phyloP scores from a whole-genome alignment of 441 rosid species.

The Croton setiger region DNA sequence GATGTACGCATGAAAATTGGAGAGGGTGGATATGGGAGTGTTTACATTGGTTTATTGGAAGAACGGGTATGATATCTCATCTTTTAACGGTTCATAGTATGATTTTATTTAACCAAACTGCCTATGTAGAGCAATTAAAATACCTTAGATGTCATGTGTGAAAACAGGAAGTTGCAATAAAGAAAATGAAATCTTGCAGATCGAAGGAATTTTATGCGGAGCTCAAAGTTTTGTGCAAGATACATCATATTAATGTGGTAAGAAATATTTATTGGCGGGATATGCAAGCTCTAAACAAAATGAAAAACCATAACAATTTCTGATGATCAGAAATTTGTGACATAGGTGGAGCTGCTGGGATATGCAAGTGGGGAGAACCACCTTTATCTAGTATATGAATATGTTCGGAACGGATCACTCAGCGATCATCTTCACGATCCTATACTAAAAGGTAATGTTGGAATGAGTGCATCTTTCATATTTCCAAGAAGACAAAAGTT shows the following conservation, averaged over 20 bases:
- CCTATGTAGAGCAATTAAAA: neutral
- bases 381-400: slow-evolving; percentile 36
- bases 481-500: neutral
- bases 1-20: slow-evolving; percentile 30
- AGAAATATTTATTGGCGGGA: slow-evolving; percentile 3
- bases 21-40: slow-evolving; percentile 40
- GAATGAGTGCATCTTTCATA: neutral
- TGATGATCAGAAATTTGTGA: slow-evolving; percentile 11
- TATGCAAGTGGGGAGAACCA: slow-evolving; percentile 32
- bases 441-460: slow-evolving; percentile 24
- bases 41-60: slow-evolving; percentile 26
- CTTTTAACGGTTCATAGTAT: neutral
- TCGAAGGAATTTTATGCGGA: slow-evolving; percentile 36
- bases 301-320: neutral
- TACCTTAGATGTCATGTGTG: neutral
- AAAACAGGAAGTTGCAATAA: slow-evolving; percentile 36
- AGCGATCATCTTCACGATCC: slow-evolving; percentile 37
- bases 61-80: slow-evolving; percentile 19
- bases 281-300: neutral
- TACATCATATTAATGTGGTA: slow-evolving; percentile 42
- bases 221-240: slow-evolving; percentile 37
- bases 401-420: slow-evolving; percentile 36
- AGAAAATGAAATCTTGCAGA: slow-evolving; percentile 35
- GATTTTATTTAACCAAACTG: neutral
- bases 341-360: slow-evolving; percentile 40